Conservation (phyloP, 805 yeast species). For the Saccharomycopsis synnaedendra region DNA sequence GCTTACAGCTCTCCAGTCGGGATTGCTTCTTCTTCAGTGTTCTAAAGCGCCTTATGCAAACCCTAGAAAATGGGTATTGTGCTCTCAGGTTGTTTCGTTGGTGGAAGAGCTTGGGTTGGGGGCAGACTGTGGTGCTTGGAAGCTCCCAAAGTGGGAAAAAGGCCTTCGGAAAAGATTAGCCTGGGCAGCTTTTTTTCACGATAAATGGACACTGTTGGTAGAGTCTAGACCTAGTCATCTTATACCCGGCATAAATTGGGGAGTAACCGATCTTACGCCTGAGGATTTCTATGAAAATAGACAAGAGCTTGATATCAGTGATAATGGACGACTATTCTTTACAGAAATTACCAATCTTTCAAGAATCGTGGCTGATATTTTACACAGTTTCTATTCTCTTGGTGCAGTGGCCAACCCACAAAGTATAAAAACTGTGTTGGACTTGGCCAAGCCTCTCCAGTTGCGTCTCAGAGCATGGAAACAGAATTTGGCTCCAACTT, state of each 20-base stretch:
- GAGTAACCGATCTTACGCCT: constrained; percentile 52
- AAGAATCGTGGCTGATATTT: constrained; percentile 57
- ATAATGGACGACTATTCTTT: constrained; percentile 50
- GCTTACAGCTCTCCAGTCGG: constrained; percentile 86
- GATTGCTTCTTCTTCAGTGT: constrained; percentile 60
- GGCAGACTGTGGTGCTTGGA: constrained; percentile 84
- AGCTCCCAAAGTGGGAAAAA: constrained; percentile 90
- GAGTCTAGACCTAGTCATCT: constrained; percentile 83
- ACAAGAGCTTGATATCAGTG: background rate
- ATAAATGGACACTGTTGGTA: constrained; percentile 77
- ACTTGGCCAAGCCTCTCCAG: constrained; percentile 73
- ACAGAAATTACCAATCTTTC: constrained; percentile 57
- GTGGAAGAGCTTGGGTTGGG: constrained; percentile 90
- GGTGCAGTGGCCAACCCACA: constrained; percentile 44
- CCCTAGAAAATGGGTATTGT: constrained; percentile 60
- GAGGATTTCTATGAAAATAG: constrained; percentile 60
- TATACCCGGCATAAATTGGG: constrained; percentile 65
- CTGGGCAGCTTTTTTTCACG: constrained; percentile 92
- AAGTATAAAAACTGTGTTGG: constrained; percentile 57
- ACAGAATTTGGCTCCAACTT: constrained; percentile 34
- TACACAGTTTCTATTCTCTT: constrained; percentile 63
- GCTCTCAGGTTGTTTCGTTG: constrained; percentile 77
- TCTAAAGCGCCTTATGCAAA: constrained; percentile 29
- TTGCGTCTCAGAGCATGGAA: constrained; percentile 64
- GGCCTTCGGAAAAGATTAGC: constrained; percentile 80